Evolutionary conservation across 148 eudicot genomes (phyloP).

Genomic region (Heliamphora exappendiculata): DNA sequence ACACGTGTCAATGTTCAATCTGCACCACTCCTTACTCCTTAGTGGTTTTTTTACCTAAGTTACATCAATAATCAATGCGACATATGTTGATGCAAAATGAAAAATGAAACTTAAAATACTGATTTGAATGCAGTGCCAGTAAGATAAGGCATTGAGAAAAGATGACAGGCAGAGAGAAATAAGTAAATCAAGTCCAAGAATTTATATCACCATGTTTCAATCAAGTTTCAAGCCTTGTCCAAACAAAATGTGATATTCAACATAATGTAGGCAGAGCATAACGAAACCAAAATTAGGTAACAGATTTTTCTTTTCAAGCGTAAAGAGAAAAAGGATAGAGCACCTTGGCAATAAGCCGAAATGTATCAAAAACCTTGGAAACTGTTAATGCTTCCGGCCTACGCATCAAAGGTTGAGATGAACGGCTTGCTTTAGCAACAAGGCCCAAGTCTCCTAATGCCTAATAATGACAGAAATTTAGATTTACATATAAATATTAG

Average conservation of each 20-base stretch:
- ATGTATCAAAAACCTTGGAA: slow-evolving; percentile 68
- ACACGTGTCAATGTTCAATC: no score
- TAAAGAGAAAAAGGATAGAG: background rate
- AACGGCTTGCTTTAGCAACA: slow-evolving; percentile 76
- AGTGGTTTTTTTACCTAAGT: background rate
- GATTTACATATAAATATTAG: background rate
- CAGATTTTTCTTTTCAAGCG: background rate
- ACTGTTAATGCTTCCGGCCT: slow-evolving; percentile 75
- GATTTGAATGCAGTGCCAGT: background rate
- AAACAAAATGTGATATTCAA: background rate
- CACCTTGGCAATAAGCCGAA: slow-evolving; percentile 74
- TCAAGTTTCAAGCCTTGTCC: background rate
- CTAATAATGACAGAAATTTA: slow-evolving; percentile 25
- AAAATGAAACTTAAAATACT: background rate
- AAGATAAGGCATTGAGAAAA: background rate
- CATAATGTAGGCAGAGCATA: background rate
- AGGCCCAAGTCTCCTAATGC: slow-evolving; percentile 85
- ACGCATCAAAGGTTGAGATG: slow-evolving; percentile 74
- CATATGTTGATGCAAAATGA: background rate
- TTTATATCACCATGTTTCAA: background rate
- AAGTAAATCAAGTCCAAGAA: background rate
- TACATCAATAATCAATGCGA: background rate
- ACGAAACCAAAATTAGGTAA: background rate
- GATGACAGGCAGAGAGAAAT: background rate
- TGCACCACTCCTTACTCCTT: no score